These are phyloP conservation scores for Chamaecrista fasciculata DNA, from an alignment of 306 rosid species.

Conservation along the genomic window DNA sequence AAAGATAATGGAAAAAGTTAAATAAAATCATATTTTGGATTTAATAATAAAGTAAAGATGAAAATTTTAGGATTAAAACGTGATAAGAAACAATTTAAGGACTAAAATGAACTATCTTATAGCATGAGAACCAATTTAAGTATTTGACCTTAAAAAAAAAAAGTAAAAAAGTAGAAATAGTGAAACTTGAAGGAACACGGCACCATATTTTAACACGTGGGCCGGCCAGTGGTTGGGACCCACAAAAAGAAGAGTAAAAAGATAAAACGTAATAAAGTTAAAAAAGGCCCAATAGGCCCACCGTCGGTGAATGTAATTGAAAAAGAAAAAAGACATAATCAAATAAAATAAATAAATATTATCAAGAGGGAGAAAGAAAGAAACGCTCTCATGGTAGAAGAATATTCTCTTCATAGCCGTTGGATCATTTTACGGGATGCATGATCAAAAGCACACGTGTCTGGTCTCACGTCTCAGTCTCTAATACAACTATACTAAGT, in stretches of 20 bases:
- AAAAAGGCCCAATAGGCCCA: background rate
- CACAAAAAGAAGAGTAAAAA: background rate
- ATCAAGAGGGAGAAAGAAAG: background rate
- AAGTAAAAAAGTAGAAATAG: background rate
- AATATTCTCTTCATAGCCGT: slow-evolving; percentile 31
- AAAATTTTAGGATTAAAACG: too few species aligned
- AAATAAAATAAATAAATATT: too few species aligned
- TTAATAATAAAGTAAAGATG: too few species aligned
- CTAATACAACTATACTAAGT: slow-evolving; percentile 14
- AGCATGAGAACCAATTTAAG: too few species aligned
- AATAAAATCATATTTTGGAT: too few species aligned
- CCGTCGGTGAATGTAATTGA: background rate
- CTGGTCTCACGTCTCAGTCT: background rate
- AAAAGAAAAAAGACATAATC: too few species aligned
- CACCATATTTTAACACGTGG: background rate
- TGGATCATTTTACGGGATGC: slow-evolving; percentile 33
- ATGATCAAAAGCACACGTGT: slow-evolving; percentile 33
- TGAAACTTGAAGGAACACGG: background rate
- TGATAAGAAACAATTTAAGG: too few species aligned
- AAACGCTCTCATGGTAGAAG: slow-evolving; percentile 19
- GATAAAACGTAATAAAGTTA: background rate
- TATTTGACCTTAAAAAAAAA: too few species aligned
- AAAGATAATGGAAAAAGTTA: too few species aligned
- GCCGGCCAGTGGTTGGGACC: background rate
- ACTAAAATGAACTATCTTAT: too few species aligned